Percentiles rank a stretch among this genome's conserved stretches.
Conservation (phyloP, 495 filamentous ascomycete species). For the Penicillium malachiteum region DNA sequence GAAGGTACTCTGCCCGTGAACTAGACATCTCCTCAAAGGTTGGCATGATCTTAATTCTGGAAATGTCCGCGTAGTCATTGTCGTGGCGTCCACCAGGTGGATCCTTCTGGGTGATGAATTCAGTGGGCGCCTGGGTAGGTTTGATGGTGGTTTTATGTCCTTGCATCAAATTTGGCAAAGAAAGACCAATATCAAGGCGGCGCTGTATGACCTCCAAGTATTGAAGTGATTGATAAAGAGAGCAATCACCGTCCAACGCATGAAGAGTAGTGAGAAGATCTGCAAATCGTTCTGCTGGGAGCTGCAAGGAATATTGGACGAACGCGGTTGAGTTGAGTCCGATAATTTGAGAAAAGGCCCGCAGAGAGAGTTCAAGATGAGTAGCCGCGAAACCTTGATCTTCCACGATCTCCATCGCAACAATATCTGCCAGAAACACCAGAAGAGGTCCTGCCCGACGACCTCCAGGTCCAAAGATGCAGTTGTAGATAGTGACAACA, state of each 20-base stretch:
- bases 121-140: background rate
- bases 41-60: constrained; percentile 62
- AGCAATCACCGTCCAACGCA: background rate
- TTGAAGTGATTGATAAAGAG: constrained; percentile 1
- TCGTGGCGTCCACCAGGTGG: constrained; percentile 54
- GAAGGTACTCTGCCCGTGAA: constrained; percentile 55
- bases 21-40: constrained; percentile 60
- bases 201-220: constrained; percentile 2
- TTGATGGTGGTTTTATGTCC: background rate
- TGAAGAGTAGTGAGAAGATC: background rate
- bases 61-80: constrained; percentile 63
- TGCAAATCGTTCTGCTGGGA: background rate
- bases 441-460: background rate
- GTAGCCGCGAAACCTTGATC: background rate
- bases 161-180: background rate
- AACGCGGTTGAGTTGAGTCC: constrained; percentile 33
- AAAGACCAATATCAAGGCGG: constrained; percentile 3
- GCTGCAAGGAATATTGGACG: constrained; percentile 19
- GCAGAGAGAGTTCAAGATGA: constrained; percentile 13
- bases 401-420: background rate
- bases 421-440: background rate
- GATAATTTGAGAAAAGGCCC: constrained; percentile 27
- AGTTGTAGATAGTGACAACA: constrained; percentile 57
- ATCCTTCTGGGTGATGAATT: background rate
- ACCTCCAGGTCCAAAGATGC: constrained; percentile 52